Base-by-base conservation (phyloP, 495 filamentous ascomycete genomes). In the Penicillium flavigenum region DNA sequence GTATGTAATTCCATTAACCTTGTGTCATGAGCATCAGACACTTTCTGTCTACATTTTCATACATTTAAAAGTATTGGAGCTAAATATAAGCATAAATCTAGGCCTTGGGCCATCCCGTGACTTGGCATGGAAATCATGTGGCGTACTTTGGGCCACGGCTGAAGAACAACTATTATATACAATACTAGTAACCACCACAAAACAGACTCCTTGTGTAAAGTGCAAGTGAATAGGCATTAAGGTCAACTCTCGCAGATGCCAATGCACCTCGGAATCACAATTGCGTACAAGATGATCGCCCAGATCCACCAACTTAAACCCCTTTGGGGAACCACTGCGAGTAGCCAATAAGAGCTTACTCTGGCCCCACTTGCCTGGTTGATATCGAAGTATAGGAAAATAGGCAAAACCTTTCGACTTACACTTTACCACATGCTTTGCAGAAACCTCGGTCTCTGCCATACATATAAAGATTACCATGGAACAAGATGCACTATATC, bases 61-160 rank as follows among this genome's bases (percentile, higher is more conserved):
- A 22, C 19, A 19, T n/a, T 16, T 14, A 24, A n/a, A 24, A 27
- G 2, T 16, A 12, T n/a, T 22, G 16, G 22, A 48, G 7, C 49
- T 42, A 19, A 52, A 42, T 39, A 51, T 51, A 51, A 51, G 49
- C 49, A 41, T 42, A 51, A 41, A 41, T 51, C 29, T 51, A 51
- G 48, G 12, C 32, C 17, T 41, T 39, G 17, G 48, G 12, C 32
- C 17, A 34, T 7, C 32, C 48, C 20, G 11, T 51, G 32, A 34
- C 14, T 16, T 6, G 34, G 5, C 34, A 36, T 36, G 14, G 12
- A 36, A 16, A 36, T n/a, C 34, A 38, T 5, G 7, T 16, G 34
- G 14, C 34, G 14, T n/a, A 14, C 34, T n/a, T n/a, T 16, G 16
- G 14, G 34, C 34, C 6, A 16, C 16, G 5, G 12, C 34, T 16